phyloP scores from a whole-genome alignment of 2,329 filamentous ascomycete species.

The Bipolaris gigantea region DNA sequence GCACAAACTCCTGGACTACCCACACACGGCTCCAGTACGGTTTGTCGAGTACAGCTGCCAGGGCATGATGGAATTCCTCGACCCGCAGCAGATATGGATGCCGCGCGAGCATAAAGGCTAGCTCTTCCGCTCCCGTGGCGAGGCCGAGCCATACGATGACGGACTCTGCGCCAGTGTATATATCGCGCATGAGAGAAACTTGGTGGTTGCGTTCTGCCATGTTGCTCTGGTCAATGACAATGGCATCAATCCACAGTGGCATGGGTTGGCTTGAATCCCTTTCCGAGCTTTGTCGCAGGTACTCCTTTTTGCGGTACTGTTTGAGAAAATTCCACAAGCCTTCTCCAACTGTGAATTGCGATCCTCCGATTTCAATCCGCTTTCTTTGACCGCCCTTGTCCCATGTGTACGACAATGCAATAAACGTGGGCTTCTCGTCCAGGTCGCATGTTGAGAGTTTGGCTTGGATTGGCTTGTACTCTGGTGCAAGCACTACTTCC shows the following conservation, averaged over 20 bases:
- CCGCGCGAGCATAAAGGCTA: conserved; percentile 16
- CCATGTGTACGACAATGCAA: conserved; percentile 23
- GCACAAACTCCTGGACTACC: conserved; percentile 20
- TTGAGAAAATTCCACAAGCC: conserved; percentile 19
- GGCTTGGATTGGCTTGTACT: conserved; percentile 6
- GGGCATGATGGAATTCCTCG: conserved; percentile 8
- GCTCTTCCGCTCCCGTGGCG: conserved; percentile 5
- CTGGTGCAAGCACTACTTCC: conserved; percentile 7
- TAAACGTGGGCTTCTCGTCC: conserved; percentile 13
- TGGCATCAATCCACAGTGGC: conserved; percentile 19
- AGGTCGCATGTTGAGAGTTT: conserved; percentile 7
- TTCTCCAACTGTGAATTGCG: conserved; percentile 8
- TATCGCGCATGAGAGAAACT: conserved; percentile 16
- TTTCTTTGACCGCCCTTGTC: conserved; percentile 10
- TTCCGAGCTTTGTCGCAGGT: conserved; percentile 4
- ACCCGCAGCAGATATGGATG: conserved; percentile 9
- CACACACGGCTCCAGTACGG: conserved; percentile 17
- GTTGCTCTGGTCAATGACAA: conserved; percentile 17
- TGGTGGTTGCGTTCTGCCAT: conserved; percentile 17
- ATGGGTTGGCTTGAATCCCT: neutral
- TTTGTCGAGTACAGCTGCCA: conserved; percentile 11
- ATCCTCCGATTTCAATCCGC: conserved; percentile 10
- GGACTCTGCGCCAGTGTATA: conserved; percentile 15
- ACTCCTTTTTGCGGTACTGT: conserved; percentile 15
- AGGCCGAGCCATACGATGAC: conserved; percentile 19